A percentile compares a stretch with the other conserved stretches of the same genome.
Conservation (phyloP, 2,329 filamentous ascomycete genomes). For the Lachnellula arida region DNA sequence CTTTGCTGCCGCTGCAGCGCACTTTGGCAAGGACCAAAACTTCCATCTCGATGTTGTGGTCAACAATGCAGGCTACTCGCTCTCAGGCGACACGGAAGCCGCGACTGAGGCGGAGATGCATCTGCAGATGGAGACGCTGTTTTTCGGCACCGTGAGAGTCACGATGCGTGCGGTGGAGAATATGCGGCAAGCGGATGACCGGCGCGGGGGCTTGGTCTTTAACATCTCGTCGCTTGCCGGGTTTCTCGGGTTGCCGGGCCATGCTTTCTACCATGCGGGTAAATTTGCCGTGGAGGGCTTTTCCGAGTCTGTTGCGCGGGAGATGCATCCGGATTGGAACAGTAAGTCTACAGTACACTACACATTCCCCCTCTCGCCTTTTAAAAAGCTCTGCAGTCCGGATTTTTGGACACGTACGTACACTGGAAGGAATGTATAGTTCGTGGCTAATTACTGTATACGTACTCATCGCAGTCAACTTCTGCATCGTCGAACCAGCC, state of each 20-base stretch:
- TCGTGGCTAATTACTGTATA: constrained; percentile 32
- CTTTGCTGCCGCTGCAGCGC: constrained; percentile 32
- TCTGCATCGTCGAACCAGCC: constrained; percentile 39
- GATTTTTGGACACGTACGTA: background rate
- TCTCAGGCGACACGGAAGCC: constrained; percentile 48
- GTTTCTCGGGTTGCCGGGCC: constrained; percentile 34
- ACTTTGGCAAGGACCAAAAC: constrained; percentile 45
- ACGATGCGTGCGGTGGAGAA: constrained; percentile 35
- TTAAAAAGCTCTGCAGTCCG: background rate
- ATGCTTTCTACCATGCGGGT: constrained; percentile 36
- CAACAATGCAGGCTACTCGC: constrained; percentile 57
- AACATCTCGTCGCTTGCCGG: constrained; percentile 39
- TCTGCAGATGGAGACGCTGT: constrained; percentile 39
- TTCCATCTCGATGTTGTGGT: constrained; percentile 54
- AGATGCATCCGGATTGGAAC: constrained; percentile 36
- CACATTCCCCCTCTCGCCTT: constrained; percentile 20
- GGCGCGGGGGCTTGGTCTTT: constrained; percentile 35
- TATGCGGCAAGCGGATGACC: constrained; percentile 34
- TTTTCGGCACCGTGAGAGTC: constrained; percentile 40
- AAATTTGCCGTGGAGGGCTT: constrained; percentile 41
- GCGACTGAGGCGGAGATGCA: constrained; percentile 33
- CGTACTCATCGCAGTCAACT: constrained; percentile 38
- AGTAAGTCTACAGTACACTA: constrained; percentile 21
- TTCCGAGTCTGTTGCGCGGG: constrained; percentile 33
- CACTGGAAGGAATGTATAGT: constrained; percentile 6